These are phyloP conservation scores for Ceratobasidium sp. DNA, from an alignment of 1,284 basidiomycete species.

Conservation along the genomic window DNA sequence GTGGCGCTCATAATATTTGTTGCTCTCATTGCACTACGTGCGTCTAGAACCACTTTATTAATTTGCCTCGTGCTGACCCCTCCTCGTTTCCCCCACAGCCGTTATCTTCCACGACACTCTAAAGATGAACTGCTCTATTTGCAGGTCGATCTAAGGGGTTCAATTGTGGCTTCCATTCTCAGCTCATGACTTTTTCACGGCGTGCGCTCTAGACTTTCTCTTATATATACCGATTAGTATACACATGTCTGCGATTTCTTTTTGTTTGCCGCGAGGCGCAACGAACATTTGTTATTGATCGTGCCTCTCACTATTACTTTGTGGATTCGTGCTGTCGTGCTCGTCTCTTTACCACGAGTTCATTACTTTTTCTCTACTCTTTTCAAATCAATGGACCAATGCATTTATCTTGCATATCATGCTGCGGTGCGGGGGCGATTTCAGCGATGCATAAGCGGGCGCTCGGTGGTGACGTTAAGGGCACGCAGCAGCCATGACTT, in stretches of 20 bases:
- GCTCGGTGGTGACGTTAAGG: neutral
- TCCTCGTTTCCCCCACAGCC: slow-evolving; percentile 60
- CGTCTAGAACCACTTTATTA: slow-evolving; percentile 53
- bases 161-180: slow-evolving; percentile 15
- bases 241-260: slow-evolving; percentile 26
- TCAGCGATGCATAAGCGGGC: too few species aligned
- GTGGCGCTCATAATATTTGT: slow-evolving; percentile 78
- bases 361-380: slow-evolving; percentile 15
- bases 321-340: slow-evolving; percentile 13
- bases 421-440: too few species aligned
- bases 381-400: slow-evolving; percentile 42
- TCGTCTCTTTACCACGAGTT: slow-evolving; percentile 13
- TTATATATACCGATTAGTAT: slow-evolving; percentile 36
- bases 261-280: slow-evolving; percentile 23
- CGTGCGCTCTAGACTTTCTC: slow-evolving; percentile 32
- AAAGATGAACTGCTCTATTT: slow-evolving; percentile 71
- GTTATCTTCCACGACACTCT: slow-evolving; percentile 67
- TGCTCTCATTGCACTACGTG: slow-evolving; percentile 79
- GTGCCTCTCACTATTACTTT: slow-evolving; percentile 29
- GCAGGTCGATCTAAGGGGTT: slow-evolving; percentile 67
- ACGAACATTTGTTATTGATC: slow-evolving; percentile 39
- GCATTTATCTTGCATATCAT: slow-evolving; percentile 7
- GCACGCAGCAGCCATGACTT: slow-evolving; percentile 18
- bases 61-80: slow-evolving; percentile 27
- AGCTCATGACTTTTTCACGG: slow-evolving; percentile 23